Conservation (phyloP, 306 rosid genomes). For the Pyrus bretschneideri region DNA sequence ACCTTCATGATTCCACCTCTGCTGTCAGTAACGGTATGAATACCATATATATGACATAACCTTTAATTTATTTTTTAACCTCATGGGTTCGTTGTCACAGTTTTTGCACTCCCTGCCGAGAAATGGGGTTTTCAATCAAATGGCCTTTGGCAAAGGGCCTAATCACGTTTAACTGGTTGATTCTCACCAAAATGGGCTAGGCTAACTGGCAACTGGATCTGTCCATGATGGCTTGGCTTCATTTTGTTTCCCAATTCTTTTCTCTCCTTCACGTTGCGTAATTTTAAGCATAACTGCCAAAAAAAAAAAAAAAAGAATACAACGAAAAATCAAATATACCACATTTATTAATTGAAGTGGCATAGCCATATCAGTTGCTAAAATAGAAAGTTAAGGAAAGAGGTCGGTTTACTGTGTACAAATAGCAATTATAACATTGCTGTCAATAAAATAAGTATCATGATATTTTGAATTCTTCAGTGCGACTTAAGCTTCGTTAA, state of each 20-base stretch:
- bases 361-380: no score
- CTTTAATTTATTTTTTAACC: background rate
- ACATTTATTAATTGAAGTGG: no score
- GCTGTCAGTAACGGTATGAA: no score
- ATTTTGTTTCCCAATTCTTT: background rate
- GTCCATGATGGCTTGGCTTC: background rate
- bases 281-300: no score
- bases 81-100: background rate
- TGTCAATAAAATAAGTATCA: no score
- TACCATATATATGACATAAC: no score
- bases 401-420: background rate
- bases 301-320: no score
- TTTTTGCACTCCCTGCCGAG: background rate
- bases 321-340: background rate
- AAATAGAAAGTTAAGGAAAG: background rate
- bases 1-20: no score
- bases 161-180: background rate
- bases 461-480: background rate
- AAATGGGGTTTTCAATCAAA: background rate
- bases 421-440: background rate
- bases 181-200: background rate
- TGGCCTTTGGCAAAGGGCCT: background rate
- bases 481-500: background rate
- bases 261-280: background rate
- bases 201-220: background rate